Conservation (phyloP, 768 basidiomycete species). For the Kwoniella europaea region DNA sequence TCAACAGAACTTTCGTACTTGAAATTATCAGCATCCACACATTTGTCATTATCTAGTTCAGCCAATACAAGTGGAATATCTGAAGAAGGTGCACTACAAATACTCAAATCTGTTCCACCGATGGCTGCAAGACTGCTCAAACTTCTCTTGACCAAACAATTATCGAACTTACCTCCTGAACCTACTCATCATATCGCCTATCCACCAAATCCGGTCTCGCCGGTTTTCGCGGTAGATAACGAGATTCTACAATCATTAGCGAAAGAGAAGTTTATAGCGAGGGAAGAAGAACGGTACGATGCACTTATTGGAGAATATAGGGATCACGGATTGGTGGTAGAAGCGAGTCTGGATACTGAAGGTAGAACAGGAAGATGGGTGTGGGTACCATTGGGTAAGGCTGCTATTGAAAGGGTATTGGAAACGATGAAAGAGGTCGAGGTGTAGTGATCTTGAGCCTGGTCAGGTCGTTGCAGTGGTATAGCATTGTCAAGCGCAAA, state of each 20-base stretch:
- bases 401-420: constrained; percentile 64
- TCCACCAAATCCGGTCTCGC: constrained; percentile 65
- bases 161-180: constrained; percentile 65
- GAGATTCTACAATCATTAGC: constrained; percentile 62
- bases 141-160: constrained; percentile 71
- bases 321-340: constrained; percentile 84
- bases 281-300: constrained; percentile 80
- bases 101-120: constrained; percentile 83
- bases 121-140: constrained; percentile 83
- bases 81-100: constrained; percentile 78
- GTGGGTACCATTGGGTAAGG: constrained; percentile 86
- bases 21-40: constrained; percentile 38
- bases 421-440: constrained; percentile 50
- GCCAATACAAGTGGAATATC: constrained; percentile 57
- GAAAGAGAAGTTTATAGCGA: constrained; percentile 82
- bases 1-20: constrained; percentile 69
- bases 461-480: neutral
- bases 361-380: constrained; percentile 66
- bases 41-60: constrained; percentile 49
- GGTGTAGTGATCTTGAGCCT: constrained; percentile 14
- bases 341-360: constrained; percentile 58
- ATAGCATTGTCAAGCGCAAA: neutral
- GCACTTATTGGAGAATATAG: constrained; percentile 85
- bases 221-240: constrained; percentile 65
- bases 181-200: constrained; percentile 52